These are phyloP conservation scores for Psilocybe azurescens DNA, from an alignment of 768 basidiomycete genomes.

Conservation along the genomic window DNA sequence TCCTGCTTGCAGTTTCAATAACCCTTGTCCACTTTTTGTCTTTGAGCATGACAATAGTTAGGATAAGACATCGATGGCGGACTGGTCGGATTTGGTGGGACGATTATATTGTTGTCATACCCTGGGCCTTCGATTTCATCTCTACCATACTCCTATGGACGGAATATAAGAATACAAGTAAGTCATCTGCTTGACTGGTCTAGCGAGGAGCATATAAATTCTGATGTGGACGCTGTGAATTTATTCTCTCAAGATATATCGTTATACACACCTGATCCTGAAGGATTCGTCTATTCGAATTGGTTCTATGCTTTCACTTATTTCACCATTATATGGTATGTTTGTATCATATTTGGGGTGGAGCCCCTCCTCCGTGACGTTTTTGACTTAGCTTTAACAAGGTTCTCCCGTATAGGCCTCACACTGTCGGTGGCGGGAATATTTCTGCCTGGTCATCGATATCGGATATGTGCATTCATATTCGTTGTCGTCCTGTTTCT, in stretches of 20 bases:
- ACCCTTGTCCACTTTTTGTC: slow-evolving; percentile 26
- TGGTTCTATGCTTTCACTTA: slow-evolving; percentile 14
- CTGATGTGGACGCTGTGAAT: neutral
- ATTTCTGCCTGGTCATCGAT: slow-evolving; percentile 18
- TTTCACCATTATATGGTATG: slow-evolving; percentile 19
- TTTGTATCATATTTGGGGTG: neutral
- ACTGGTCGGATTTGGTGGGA: slow-evolving; percentile 30
- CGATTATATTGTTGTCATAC: slow-evolving; percentile 24
- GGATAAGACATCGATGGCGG: slow-evolving; percentile 24
- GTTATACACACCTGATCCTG: neutral
- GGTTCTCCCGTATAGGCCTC: slow-evolving; percentile 20
- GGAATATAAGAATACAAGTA: slow-evolving; percentile 15
- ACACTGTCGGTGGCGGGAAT: slow-evolving; percentile 21
- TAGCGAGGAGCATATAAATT: neutral
- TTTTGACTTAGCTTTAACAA: neutral
- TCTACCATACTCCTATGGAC: slow-evolving; percentile 23
- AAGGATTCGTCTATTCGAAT: slow-evolving; percentile 11
- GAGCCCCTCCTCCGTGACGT: neutral
- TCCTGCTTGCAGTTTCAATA: slow-evolving; percentile 8
- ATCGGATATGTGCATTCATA: slow-evolving; percentile 8
- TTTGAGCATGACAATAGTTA: slow-evolving; percentile 20
- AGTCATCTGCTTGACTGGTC: neutral
- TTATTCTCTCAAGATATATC: neutral
- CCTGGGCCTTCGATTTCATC: slow-evolving; percentile 19
- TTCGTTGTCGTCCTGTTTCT: slow-evolving; percentile 9